These are phyloP conservation scores for Paramecium sexaurelia DNA, from an alignment of 73 alveolate genomes.

Conservation along the genomic window DNA sequence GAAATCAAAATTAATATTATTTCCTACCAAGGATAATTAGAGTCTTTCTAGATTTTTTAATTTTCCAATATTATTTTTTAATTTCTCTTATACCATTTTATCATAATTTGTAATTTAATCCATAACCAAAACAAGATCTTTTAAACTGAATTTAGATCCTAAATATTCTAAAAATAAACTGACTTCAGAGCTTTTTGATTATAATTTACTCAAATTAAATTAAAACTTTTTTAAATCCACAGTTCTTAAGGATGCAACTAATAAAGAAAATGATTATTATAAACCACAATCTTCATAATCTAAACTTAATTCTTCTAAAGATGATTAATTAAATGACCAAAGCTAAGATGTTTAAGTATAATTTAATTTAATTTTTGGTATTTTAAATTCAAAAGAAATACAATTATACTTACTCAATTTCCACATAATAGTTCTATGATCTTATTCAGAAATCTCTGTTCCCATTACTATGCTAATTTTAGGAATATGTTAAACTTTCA, in stretches of 20 bases:
- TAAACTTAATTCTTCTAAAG: neutral
- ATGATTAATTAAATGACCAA: conserved; percentile 27
- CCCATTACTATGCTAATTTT: neutral
- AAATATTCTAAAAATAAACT: conserved; percentile 6
- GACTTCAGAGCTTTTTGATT: neutral
- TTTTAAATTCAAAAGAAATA: neutral
- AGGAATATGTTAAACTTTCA: neutral
- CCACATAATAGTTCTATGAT: neutral
- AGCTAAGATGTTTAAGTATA: neutral
- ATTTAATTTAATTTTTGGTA: conserved; percentile 9
- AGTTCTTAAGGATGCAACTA: neutral
- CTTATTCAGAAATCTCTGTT: neutral
- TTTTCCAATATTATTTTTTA: neutral
- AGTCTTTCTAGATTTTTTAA: neutral
- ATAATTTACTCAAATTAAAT: neutral
- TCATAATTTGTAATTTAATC: neutral
- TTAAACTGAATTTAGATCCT: neutral
- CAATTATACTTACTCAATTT: neutral
- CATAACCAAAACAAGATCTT: neutral
- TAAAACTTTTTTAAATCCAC: neutral
- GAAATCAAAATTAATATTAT: neutral
- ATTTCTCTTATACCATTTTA: neutral
- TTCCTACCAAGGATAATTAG: neutral
- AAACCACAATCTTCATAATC: conserved; percentile 33
- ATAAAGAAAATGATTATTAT: neutral